Conservation (phyloP, 768 basidiomycete genomes). For the Leccinum olivaceopallidum region DNA sequence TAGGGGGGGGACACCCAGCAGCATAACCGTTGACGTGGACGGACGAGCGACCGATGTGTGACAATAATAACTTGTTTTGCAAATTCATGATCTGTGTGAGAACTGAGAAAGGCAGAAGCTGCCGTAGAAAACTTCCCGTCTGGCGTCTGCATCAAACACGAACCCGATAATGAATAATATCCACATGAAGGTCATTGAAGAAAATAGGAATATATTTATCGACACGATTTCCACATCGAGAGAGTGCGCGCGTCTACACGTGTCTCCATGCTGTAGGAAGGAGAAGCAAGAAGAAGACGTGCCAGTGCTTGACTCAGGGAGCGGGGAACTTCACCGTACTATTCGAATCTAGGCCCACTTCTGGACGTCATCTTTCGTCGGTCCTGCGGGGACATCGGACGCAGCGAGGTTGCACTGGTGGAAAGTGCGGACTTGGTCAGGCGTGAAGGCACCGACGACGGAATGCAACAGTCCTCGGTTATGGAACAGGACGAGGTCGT, state of each 20-base stretch:
- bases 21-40: background rate
- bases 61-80: conserved; percentile 1
- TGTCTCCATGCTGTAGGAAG: conserved; percentile 1
- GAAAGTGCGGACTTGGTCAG: conserved; percentile 49
- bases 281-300: background rate
- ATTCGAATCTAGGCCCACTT: conserved; percentile 39
- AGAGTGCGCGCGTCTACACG: background rate
- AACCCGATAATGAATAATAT: conserved; percentile 4
- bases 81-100: conserved; percentile 16
- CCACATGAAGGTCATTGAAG: conserved; percentile 1
- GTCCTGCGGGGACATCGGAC: conserved; percentile 49
- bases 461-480: conserved; percentile 69
- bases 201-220: background rate
- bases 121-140: too few relatives aligned
- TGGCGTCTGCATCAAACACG: background rate
- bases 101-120: conserved; percentile 7
- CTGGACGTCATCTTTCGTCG: conserved; percentile 44
- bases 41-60: background rate
- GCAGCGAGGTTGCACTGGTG: conserved; percentile 62
- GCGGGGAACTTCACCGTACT: background rate
- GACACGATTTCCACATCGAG: background rate
- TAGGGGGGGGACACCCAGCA: background rate
- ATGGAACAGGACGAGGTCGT: conserved; percentile 69
- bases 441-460: conserved; percentile 64
- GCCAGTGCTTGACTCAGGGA: background rate